Evolutionary conservation across 768 basidiomycete species (phyloP).

Genomic region (Termitomyces sp.): DNA sequence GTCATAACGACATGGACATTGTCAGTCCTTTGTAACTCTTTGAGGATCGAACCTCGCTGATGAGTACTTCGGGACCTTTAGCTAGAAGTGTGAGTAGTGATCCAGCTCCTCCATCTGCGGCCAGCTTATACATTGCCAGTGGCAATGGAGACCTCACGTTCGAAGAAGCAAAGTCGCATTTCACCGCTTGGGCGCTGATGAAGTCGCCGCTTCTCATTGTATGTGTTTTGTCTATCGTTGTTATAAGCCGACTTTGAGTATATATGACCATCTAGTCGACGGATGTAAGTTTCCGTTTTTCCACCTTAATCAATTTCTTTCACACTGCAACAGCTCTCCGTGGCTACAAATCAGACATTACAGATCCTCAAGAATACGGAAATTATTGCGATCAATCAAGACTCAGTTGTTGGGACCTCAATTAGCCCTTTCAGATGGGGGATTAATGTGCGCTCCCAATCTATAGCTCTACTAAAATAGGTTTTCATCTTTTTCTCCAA

Average conservation of each 20-base stretch:
- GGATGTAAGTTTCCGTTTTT: constrained; percentile 8
- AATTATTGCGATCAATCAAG: constrained; percentile 68
- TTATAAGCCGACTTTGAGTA: background rate
- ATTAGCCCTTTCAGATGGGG: constrained; percentile 72
- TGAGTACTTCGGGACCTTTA: constrained; percentile 13
- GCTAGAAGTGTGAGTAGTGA: constrained; percentile 48
- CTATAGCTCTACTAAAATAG: background rate
- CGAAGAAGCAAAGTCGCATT: constrained; percentile 68
- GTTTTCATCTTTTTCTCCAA: background rate
- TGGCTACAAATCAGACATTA: constrained; percentile 45
- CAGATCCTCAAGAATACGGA: constrained; percentile 60
- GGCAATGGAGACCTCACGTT: constrained; percentile 61
- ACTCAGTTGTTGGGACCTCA: constrained; percentile 56
- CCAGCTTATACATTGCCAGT: constrained; percentile 23
- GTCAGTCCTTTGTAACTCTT: constrained; percentile 25
- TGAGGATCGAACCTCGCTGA: background rate
- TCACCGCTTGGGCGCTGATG: constrained; percentile 71
- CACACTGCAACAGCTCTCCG: constrained; percentile 29
- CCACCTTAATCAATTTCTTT: background rate
- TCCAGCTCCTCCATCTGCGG: background rate
- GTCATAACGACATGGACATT: constrained; percentile 70
- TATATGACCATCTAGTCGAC: constrained; percentile 8
- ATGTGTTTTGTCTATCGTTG: constrained; percentile 6
- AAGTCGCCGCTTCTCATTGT: constrained; percentile 53
- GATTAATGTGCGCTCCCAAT: constrained; percentile 41